Base-by-base conservation (phyloP, 2,329 filamentous ascomycete species). In the Pseudocercospora eumusae region DNA sequence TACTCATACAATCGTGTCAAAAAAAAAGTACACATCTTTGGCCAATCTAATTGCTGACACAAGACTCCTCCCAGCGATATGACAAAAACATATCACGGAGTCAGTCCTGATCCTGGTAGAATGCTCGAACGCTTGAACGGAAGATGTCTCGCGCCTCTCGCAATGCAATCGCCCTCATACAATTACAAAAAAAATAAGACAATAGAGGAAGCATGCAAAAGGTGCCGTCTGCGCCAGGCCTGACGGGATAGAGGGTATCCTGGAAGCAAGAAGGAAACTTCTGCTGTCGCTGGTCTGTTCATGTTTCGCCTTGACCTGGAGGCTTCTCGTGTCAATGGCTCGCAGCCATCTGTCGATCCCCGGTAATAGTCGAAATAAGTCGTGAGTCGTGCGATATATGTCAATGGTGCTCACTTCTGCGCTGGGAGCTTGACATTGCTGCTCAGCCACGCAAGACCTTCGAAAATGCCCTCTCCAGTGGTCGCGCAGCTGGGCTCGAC, bases 401-500 rank as follows among this genome's bases (percentile, higher is more conserved):
- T n/a, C 7, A 4, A 25, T 47, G 18, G n/a, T 11, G 63, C 63
- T 67, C 65, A 67, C 63, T 67, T 65, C 27, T 70, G 71, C 36
- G 67, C 61, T 4, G 70, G 69, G 13, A 70, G 45, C 74, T 81
- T 81, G 72, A 82, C 79, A 70, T 82, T 81, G 73, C 76, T 80
- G 69, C 78, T 80, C 64, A 82, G 74, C 80, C 80, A 82, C 69
- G 79, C 78, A 66, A 83, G 71, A 60, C 81, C 81, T 71, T 83
- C 81, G 61, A 83, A 83, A 69, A 83, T 83, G 61, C 75, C 81
- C 69, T 82, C 81, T 66, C 81, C 81, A 20, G 81, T 82, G 52
- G 80, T 82, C 54, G 81, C 81, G 68, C 81, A 83, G 70, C 79
- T 82, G 56, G 81, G 81, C 75, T 83, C 80, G 60, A 83, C 81